Percentiles rank a stretch among this genome's conserved stretches.
These are phyloP conservation scores for Silene uniflora DNA, from an alignment of 148 eudicot species.

Conservation along the genomic window DNA sequence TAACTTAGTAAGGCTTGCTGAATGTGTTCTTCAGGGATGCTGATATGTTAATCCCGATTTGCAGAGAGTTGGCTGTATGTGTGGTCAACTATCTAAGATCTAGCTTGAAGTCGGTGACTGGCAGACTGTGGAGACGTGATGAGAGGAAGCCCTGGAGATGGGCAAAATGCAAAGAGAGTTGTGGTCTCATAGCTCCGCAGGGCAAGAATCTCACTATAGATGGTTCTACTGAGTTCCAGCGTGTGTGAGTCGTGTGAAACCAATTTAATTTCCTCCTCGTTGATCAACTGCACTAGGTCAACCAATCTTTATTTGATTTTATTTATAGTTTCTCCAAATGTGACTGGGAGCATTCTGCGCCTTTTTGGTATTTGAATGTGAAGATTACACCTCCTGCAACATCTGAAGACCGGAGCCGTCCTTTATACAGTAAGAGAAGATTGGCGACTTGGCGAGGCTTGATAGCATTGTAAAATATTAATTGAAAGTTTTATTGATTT, in stretches of 20 bases:
- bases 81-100: slow-evolving; percentile 51
- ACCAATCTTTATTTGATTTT: background rate
- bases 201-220: slow-evolving; percentile 52
- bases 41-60: slow-evolving; percentile 4
- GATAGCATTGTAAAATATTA: slow-evolving; percentile 11
- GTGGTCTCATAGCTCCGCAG: slow-evolving; percentile 49
- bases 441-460: background rate
- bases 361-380: slow-evolving; percentile 1
- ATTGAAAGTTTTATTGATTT: background rate
- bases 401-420: background rate
- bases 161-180: slow-evolving; percentile 58
- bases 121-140: slow-evolving; percentile 57
- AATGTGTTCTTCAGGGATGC: background rate
- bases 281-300: slow-evolving; percentile 7
- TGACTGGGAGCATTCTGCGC: background rate
- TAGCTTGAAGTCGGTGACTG: slow-evolving; percentile 46
- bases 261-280: background rate
- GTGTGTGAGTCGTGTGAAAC: slow-evolving; percentile 32
- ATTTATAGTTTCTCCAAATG: background rate
- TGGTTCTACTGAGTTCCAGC: slow-evolving; percentile 39
- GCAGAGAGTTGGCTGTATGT: slow-evolving; percentile 73
- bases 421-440: background rate
- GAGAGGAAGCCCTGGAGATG: slow-evolving; percentile 51
- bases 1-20: background rate
- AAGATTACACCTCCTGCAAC: background rate